These are phyloP conservation scores for Pythium aquatile DNA, from an alignment of 352 stramenopile genomes.

Conservation along the genomic window DNA sequence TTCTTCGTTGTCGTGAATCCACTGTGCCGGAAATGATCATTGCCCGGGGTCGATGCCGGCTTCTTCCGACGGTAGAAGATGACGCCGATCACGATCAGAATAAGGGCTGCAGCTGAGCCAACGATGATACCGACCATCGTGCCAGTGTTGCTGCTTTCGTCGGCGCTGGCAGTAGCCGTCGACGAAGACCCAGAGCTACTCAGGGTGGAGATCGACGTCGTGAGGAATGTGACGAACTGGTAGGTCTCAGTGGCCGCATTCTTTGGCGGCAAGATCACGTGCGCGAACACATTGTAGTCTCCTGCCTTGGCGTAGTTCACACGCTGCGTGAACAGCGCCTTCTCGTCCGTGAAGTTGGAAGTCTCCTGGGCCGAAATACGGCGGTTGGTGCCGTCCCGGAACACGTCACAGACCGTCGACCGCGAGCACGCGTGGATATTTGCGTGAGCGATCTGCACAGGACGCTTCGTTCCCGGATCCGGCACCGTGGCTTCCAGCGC, in stretches of 20 bases:
- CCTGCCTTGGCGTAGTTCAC: slow-evolving; percentile 44
- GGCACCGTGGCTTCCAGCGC: slow-evolving; percentile 52
- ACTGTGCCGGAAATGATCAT: slow-evolving; percentile 63
- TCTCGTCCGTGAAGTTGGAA: slow-evolving; percentile 73
- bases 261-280: slow-evolving; percentile 63
- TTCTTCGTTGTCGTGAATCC: slow-evolving; percentile 50
- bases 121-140: slow-evolving; percentile 47
- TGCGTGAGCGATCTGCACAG: slow-evolving; percentile 69
- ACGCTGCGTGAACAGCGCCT: slow-evolving; percentile 58
- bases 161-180: neutral
- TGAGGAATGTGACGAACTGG: slow-evolving; percentile 80
- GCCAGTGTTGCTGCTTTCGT: slow-evolving; percentile 36
- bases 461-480: slow-evolving; percentile 48
- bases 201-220: slow-evolving; percentile 25
- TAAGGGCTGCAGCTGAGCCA: slow-evolving; percentile 36
- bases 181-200: neutral
- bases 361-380: slow-evolving; percentile 74
- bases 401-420: slow-evolving; percentile 72
- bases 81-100: slow-evolving; percentile 50
- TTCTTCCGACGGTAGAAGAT: slow-evolving; percentile 61
- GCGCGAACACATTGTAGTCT: slow-evolving; percentile 75
- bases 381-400: slow-evolving; percentile 56
- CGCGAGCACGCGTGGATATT: slow-evolving; percentile 76
- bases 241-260: slow-evolving; percentile 62
- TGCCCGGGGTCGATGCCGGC: slow-evolving; percentile 22